Base-by-base conservation (phyloP, 192 early-diverging fungal genomes). In the Diversispora epigaea region DNA sequence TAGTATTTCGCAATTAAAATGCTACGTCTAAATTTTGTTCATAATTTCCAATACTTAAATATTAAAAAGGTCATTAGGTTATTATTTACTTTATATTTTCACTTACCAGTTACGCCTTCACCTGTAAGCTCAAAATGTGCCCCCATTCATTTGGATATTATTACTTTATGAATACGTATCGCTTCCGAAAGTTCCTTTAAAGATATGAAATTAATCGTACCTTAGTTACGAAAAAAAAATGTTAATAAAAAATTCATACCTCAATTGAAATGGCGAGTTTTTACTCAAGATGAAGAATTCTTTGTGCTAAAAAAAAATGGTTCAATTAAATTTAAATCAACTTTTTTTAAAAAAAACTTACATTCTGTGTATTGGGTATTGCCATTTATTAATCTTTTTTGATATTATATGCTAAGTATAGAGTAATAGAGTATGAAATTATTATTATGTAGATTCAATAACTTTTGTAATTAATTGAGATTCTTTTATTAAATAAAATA, bases 311-410 rank as follows among this genome's bases (percentile, higher is more conserved):
- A 12, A n/a, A n/a, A 52, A 52, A 8, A 15, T 11, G 17, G 11
- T 8, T 17, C 19, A 60, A 19, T 5, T 39, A 17, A 5, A 41
- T 17, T 17, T 6, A 56, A 39, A 43, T 10, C n/a, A n/a, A n/a
- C n/a, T n/a, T n/a, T 0, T 8, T 46, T 41, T 10, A 71, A 45
- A 43, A 7, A 32, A 8, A 39, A 82, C 84, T 56, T 77, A 86
- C 84, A 98, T 99, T 77, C 97, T 96, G 80, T 99, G 97, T 94
- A 97, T 97, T 12, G 97, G 97, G 80, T 99, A n/a, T n/a, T n/a
- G n/a, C n/a, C n/a, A n/a, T n/a, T n/a, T n/a, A n/a, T n/a, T n/a
- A n/a, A n/a, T n/a, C n/a, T n/a, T n/a, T n/a, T n/a, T n/a, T n/a
- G n/a, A n/a, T n/a, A n/a, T n/a, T n/a, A n/a, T n/a, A n/a, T n/a